Conservation (phyloP, 2,329 filamentous ascomycete species). For the Didymella pinodella region DNA sequence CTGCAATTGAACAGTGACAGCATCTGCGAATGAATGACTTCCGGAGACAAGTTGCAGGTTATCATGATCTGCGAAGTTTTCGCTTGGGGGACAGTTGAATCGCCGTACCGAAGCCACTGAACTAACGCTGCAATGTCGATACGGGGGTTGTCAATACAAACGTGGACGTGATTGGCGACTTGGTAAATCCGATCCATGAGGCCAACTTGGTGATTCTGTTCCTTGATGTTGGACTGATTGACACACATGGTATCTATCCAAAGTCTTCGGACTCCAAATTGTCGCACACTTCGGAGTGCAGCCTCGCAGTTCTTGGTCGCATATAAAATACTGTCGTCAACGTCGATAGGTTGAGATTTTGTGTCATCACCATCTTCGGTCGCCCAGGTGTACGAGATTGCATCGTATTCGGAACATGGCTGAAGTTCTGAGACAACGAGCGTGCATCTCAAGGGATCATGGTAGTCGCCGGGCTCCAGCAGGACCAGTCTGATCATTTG, state of each 20-base stretch:
- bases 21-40: no score
- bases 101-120: no score
- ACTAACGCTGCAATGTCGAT: no score
- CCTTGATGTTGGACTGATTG: not conserved
- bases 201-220: not conserved
- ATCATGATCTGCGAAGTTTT: no score
- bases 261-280: not conserved
- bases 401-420: not conserved
- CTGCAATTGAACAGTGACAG: no score
- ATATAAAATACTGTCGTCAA: not conserved
- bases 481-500: not conserved
- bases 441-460: not conserved
- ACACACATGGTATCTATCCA: conserved; percentile 9
- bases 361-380: not conserved
- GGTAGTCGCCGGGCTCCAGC: not conserved
- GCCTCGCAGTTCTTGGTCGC: conserved; percentile 1
- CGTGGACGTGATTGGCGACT: no score
- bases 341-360: not conserved
- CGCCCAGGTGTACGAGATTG: conserved; percentile 12
- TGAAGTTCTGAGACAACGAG: not conserved
- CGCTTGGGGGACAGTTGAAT: no score
- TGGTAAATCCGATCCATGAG: no score
- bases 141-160: no score
- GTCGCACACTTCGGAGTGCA: not conserved
- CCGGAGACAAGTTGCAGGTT: no score